These are phyloP conservation scores for Hymenochaete sp. DNA, from an alignment of 1,284 basidiomycete genomes.

Conservation along the genomic window DNA sequence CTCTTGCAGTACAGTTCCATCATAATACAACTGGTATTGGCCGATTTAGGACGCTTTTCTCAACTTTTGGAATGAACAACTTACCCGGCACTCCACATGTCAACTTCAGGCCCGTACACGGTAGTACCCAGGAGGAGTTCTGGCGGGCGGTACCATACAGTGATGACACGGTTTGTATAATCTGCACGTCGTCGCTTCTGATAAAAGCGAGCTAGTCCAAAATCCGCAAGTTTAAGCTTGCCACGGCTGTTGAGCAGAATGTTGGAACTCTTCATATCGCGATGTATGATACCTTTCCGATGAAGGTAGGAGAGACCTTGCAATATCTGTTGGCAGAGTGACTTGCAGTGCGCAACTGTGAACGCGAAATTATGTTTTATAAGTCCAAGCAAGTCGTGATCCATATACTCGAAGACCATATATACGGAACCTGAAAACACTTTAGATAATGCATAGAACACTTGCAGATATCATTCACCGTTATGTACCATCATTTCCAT, in stretches of 20 bases:
- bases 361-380: constrained; percentile 87
- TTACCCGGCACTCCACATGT: constrained; percentile 99
- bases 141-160: constrained; percentile 97
- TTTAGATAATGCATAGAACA: constrained; percentile 16
- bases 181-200: constrained; percentile 84
- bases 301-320: constrained; percentile 91
- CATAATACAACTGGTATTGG: constrained; percentile 80
- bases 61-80: constrained; percentile 22
- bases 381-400: constrained; percentile 95
- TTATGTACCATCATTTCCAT: constrained; percentile 99
- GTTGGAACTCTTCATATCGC: constrained; percentile 98
- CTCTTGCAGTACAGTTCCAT: constrained; percentile 93
- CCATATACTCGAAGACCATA: constrained; percentile 99
- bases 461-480: constrained; percentile 38
- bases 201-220: constrained; percentile 96
- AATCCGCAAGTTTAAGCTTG: constrained; percentile 94
- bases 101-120: constrained; percentile 96
- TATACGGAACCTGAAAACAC: constrained; percentile 81
- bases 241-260: constrained; percentile 92
- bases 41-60: neutral
- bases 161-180: constrained; percentile 98
- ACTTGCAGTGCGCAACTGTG: constrained; percentile 84
- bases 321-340: constrained; percentile 91
- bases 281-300: constrained; percentile 90
- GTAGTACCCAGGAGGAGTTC: constrained; percentile 95